Conservation (phyloP, 2,329 filamentous ascomycete genomes). For the Diaporthe sp. region DNA sequence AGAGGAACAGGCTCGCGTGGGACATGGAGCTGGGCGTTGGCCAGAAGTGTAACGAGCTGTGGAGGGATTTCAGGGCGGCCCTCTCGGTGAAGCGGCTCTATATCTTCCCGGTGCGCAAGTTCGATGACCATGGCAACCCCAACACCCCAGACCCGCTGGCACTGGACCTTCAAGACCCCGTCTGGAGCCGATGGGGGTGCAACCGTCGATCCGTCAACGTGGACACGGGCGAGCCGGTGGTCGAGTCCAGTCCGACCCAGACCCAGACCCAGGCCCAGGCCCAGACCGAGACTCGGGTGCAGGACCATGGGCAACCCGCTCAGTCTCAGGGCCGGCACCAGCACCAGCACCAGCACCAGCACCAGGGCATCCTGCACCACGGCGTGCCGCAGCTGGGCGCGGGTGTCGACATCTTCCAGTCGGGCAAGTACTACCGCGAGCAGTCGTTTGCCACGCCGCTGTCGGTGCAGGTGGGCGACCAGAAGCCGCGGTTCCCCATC, state of each 20-base stretch:
- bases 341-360: neutral
- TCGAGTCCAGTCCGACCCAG: too few species aligned
- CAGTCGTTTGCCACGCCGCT: constrained; percentile 47
- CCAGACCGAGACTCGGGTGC: neutral
- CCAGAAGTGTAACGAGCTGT: neutral
- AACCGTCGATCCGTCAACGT: neutral
- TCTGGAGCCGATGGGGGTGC: constrained; percentile 6
- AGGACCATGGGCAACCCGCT: neutral
- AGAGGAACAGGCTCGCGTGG: constrained; percentile 16
- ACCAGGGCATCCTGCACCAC: constrained; percentile 3
- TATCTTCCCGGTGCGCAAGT: neutral
- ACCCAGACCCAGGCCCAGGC: too few species aligned
- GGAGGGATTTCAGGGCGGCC: neutral
- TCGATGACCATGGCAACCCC: too few species aligned
- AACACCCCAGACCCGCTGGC: neutral
- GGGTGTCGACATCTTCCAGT: constrained; percentile 20
- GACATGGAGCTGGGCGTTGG: neutral
- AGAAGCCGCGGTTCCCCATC: constrained; percentile 52
- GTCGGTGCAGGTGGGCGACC: constrained; percentile 44
- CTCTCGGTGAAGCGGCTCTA: neutral
- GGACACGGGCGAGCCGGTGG: neutral
- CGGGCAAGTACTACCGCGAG: constrained; percentile 46
- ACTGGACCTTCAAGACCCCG: neutral
- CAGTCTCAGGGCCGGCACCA: neutral
- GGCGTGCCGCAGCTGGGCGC: constrained; percentile 10